Percentiles rank a stretch among this genome's conserved stretches.
Conservation (phyloP, 805 yeast species). For the Yamadazyma ubonensis region DNA sequence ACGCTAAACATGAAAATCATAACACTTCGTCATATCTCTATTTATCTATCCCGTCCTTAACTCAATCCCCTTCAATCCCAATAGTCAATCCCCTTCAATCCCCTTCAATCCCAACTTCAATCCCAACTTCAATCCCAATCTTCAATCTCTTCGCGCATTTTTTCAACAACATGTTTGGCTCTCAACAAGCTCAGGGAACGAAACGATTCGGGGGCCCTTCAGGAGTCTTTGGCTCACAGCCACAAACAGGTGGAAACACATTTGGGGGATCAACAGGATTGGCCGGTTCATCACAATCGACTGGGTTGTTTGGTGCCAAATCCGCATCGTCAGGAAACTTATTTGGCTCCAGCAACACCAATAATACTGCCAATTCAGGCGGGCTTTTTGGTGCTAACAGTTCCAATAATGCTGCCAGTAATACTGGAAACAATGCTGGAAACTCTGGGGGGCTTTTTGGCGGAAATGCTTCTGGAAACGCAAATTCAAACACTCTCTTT, state of each 20-base stretch:
- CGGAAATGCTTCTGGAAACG: no score
- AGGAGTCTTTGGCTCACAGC: background rate
- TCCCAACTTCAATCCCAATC: no score
- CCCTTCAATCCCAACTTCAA: no score
- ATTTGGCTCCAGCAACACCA: conserved; percentile 1
- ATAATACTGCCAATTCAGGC: conserved; percentile 7
- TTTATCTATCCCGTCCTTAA: no score
- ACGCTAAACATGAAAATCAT: no score
- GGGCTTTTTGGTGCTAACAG: conserved; percentile 8
- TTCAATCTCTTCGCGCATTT: no score
- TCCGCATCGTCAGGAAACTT: conserved; percentile 5
- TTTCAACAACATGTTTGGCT: conserved; percentile 2
- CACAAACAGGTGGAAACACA: background rate
- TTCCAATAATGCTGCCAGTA: background rate
- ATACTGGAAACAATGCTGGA: background rate
- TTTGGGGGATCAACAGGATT: background rate
- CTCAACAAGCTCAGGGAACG: background rate
- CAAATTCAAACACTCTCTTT: conserved; percentile 17
- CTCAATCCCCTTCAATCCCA: no score
- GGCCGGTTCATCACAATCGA: background rate
- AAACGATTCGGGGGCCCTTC: conserved; percentile 8
- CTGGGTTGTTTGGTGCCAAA: conserved; percentile 1
- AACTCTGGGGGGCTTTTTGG: background rate
- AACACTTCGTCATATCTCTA: no score
- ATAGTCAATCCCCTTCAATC: no score